Base-by-base conservation (phyloP, 148 eudicot genomes). In the Talinum fruticosum region DNA sequence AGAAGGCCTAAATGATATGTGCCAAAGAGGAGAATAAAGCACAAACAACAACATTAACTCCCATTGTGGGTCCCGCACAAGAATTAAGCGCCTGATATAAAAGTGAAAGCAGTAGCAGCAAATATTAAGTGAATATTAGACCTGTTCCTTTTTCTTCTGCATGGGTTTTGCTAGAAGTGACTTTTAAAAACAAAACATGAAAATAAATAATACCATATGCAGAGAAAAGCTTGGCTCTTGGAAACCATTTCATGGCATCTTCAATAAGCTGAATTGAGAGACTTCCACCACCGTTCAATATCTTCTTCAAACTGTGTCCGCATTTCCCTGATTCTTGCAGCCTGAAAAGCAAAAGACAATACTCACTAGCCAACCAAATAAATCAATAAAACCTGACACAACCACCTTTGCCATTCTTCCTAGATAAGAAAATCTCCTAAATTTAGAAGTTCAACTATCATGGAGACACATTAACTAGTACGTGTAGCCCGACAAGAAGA, bases 231-330 rank as follows among this genome's bases (percentile, higher is more conserved):
- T 79, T 90, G 65, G 99, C 93, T 69, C 76, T 86, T 59, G 91
- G 90, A 79, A 96, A 96, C 66, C 79, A 67, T 66, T 38, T 72
- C 30, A 64, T 75, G 24, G 90, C 88, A 71, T 88, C 86, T 79
- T 84, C 77, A 30, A 91, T 62, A 37, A 93, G 91, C 81, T 87
- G 83, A 71, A 24, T 35, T 30, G 92, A 83, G 51, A 96, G 95
- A 78, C 92, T 88, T 53, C 99, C 99, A 30, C 97, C 97, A 36
- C 99, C 99, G 83, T 96, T 96, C 66, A 96, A 51, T 72, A 96
- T 89, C 87, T 88, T 96, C 81, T 78, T 83, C 71, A 96, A 83
- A 49, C 73, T 82, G 47, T 82, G 75, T 33, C 83, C 85, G 3
- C 72, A 82, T 54, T 66, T 72, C 75, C 74, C 79, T 37, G 79